Evolutionary conservation across 2,329 filamentous ascomycete genomes (phyloP), one percentile per base, ranked within the genome.

Genomic region (Microdochium trichocladiopsis): DNA sequence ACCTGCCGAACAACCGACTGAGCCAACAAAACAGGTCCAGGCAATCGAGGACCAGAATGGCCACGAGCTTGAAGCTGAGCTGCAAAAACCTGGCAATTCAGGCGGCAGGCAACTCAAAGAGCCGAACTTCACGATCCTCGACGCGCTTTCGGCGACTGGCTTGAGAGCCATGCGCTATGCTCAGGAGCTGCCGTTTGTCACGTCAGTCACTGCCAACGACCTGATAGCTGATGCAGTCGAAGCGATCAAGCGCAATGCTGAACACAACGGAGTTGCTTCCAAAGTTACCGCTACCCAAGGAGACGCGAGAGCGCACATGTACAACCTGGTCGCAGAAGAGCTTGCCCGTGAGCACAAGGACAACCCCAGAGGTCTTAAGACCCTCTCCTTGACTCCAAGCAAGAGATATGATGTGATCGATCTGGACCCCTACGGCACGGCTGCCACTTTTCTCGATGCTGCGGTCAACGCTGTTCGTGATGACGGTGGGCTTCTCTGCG

Each of bases 381-480:
- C 41, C 16, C 21, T 45, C 5, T 45, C 41, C 21, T 22, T 45
- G 41, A 45, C 41, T 5, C 65, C 69, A 28, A 71, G 73, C 56
- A 78, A 83, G 63, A 84, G 80, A 61, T 99, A 95, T 67, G 90
- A 97, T 67, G 92, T 96, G 22, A 94, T 99, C 57, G 94, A 99
- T 66, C 79, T 99, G 25, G 94, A 99, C 66, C 94, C 94, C 0
- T 99, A 99, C 62, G 94, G 94, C 43, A 95, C 90, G 0, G 94
- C 93, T 1, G 90, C 89, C 10, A 88, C 90, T 1, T 99, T 99
- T 68, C 79, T 99, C 51, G 94, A 99, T 65, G 85, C 90, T 1
- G 91, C 94, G 1, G 76, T 99, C 9, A 92, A 96, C 69, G 84
- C 89, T 1, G 80, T 96, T 8, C 84, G 79, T 49, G 81, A 87